These are phyloP conservation scores for Protea cynaroides DNA, from an alignment of 164 flowering plant genomes.

Conservation along the genomic window DNA sequence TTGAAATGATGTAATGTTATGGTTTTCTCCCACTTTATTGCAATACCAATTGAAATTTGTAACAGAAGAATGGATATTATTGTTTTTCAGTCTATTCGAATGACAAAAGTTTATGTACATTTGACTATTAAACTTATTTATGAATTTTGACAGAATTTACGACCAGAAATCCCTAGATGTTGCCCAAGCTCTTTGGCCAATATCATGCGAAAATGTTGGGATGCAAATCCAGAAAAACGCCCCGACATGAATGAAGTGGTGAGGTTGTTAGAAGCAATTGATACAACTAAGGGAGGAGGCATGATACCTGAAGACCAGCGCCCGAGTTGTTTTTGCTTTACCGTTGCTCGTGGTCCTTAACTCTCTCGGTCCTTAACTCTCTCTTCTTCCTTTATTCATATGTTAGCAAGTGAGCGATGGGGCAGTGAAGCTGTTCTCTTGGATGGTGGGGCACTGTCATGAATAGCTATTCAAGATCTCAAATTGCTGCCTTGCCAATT, in stretches of 20 bases:
- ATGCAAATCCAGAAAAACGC: slow-evolving; percentile 62
- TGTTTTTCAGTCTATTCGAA: not conserved
- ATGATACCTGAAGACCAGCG: slow-evolving; percentile 83
- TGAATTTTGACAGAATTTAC: slow-evolving; percentile 26
- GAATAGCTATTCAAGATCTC: no score
- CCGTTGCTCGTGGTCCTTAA: slow-evolving; percentile 59
- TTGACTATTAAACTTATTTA: not conserved
- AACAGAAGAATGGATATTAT: not conserved
- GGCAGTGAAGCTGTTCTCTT: no score
- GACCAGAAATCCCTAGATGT: slow-evolving; percentile 80
- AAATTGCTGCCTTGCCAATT: no score
- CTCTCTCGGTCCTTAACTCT: slow-evolving; percentile 47
- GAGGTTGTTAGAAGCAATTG: slow-evolving; percentile 67
- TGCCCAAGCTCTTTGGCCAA: slow-evolving; percentile 76
- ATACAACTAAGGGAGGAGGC: slow-evolving; percentile 90
- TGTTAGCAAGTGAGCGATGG: no score
- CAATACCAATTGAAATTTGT: not conserved
- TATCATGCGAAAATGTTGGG: slow-evolving; percentile 87
- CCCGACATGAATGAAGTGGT: slow-evolving; percentile 92
- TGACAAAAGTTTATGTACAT: not conserved
- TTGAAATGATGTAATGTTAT: no score
- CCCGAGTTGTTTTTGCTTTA: slow-evolving; percentile 52
- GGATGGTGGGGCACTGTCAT: no score
- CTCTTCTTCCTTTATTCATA: not conserved
- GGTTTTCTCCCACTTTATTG: no score